Percentiles rank a stretch among this genome's conserved stretches.
Evolutionary conservation across 129 eudicot genomes (phyloP).

Genomic region (Mikania micrantha): DNA sequence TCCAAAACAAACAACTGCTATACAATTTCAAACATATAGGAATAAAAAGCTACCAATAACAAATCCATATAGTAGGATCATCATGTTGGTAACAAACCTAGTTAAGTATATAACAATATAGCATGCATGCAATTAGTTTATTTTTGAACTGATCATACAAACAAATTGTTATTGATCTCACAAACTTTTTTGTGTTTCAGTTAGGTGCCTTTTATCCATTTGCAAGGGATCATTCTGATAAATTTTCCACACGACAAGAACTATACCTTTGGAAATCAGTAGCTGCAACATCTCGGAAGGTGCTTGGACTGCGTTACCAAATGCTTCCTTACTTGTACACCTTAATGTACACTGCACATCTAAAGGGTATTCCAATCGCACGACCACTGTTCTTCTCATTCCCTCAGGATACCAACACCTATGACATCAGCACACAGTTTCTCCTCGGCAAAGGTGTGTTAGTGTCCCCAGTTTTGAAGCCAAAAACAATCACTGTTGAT

Average conservation of each 20-base stretch:
- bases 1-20: too few relatives aligned
- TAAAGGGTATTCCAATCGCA: constrained; percentile 70
- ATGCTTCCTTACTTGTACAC: constrained; percentile 76
- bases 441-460: constrained; percentile 72
- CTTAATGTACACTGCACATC: constrained; percentile 69
- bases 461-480: constrained; percentile 63
- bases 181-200: constrained; percentile 20
- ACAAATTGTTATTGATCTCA: neutral
- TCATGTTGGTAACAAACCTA: too few relatives aligned
- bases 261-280: constrained; percentile 89
- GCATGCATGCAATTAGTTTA: neutral
- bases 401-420: constrained; percentile 61
- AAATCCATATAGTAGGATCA: too few relatives aligned
- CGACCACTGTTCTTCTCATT: constrained; percentile 78
- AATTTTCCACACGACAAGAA: constrained; percentile 45
- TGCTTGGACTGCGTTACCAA: constrained; percentile 63
- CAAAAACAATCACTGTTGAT: constrained; percentile 39
- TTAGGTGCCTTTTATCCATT: constrained; percentile 94
- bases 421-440: constrained; percentile 60
- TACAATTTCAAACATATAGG: too few relatives aligned
- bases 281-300: constrained; percentile 67
- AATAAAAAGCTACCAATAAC: too few relatives aligned
- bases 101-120: neutral
- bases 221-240: constrained; percentile 63
- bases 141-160: too few relatives aligned